Evolutionary conservation across 805 yeast species (phyloP), one percentile per base, ranked within the genome.

Genomic region (Starmera quercuum): DNA sequence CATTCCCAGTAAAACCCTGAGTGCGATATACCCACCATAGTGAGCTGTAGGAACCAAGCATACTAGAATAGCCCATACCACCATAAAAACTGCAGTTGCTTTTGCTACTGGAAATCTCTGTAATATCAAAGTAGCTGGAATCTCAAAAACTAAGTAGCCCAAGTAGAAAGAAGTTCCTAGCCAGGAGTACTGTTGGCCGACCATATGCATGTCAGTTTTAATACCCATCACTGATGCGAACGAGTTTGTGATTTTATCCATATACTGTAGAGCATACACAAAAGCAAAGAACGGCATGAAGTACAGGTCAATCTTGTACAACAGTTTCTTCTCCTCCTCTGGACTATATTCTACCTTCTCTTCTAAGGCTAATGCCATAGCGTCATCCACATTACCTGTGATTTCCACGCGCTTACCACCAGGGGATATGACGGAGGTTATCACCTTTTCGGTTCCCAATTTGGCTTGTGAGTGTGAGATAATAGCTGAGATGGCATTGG

Each of bases 131-230:
- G 58, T 51, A 3, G 71, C 63, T 7, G 76, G 76, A 31, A 58
- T 60, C 33, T 64, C 68, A 37, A 66, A 69, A 6, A 56, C 57
- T 38, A 73, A 45, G 45, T 71, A 73, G 0, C 71, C 74, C 21
- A 67, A 50, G 42, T 68, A 68, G 36, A 68, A 69, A 4, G 63
- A 51, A 17, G 66, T 54, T 1, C 69, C 68, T 10, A 60, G 57
- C 72, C 73, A 67, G 12, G 66, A 50, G 37, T 61, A 69, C 32
- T 57, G 46, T 20, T 43, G 42, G 21, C 72, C 66, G 12, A 32
- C 33, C 59, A 68, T 60, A 12, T 54, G 37, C 35, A 61, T 42
- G 37, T 63, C 71, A 20, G 38, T 25, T 29, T 53, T 40, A 34
- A 65, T 38, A 2, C 68, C 68, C 43, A 61, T 50, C 20, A 64